These are phyloP conservation scores for Polysphondylium violaceum DNA, from an alignment of 78 protist genomes.

Conservation along the genomic window DNA sequence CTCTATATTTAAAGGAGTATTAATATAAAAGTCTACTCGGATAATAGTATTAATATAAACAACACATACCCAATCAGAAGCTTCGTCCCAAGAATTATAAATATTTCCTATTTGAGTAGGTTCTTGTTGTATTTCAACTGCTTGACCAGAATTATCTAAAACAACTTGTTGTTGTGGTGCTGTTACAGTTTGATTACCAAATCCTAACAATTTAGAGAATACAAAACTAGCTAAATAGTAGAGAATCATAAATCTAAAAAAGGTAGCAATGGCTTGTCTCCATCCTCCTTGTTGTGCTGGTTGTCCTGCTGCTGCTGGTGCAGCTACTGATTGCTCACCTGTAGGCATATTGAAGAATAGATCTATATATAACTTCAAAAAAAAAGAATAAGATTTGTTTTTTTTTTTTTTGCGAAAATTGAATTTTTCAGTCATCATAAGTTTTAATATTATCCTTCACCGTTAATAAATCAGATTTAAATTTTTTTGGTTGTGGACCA, in stretches of 20 bases:
- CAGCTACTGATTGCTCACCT: too few species aligned
- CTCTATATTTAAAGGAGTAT: neutral
- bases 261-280: neutral
- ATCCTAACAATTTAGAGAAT: conserved; percentile 2
- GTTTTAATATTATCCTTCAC: too few species aligned
- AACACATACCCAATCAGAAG: neutral
- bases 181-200: neutral
- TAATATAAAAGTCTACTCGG: neutral
- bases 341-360: too few species aligned
- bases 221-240: conserved; percentile 12
- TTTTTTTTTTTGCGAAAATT: too few species aligned
- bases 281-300: conserved; percentile 1
- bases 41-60: neutral
- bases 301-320: neutral
- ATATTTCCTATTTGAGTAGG: neutral
- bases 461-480: too few species aligned
- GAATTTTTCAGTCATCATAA: too few species aligned
- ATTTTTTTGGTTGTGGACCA: too few species aligned
- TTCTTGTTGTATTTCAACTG: neutral
- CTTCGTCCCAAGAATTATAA: conserved; percentile 1
- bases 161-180: neutral
- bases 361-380: too few species aligned
- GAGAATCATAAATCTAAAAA: conserved; percentile 6
- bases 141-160: neutral
- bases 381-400: too few species aligned